phyloP scores from a whole-genome alignment of 176 grass and related monocot genomes.

The Coix lacrymajobi region DNA sequence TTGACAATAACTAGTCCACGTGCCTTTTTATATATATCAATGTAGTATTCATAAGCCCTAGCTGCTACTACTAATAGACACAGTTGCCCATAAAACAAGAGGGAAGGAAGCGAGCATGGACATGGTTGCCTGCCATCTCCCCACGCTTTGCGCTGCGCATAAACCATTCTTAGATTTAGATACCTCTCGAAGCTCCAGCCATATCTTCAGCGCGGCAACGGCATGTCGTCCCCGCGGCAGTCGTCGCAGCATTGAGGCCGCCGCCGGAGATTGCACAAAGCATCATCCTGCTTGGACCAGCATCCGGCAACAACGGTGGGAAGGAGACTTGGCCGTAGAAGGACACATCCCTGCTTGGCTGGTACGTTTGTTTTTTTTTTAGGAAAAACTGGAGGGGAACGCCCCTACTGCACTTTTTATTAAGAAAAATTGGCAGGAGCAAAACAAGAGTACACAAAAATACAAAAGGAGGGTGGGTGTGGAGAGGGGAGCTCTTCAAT shows the following conservation, averaged over 20 bases:
- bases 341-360: conserved; percentile 31
- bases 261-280: neutral
- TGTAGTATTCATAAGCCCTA: too few relatives aligned
- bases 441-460: too few relatives aligned
- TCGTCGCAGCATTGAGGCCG: neutral
- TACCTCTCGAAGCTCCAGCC: too few relatives aligned
- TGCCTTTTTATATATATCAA: too few relatives aligned
- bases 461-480: too few relatives aligned
- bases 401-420: neutral
- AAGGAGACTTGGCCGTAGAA: conserved; percentile 22
- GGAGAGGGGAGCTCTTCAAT: too few relatives aligned
- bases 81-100: too few relatives aligned
- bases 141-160: neutral
- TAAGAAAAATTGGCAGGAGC: too few relatives aligned
- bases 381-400: too few relatives aligned
- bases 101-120: too few relatives aligned
- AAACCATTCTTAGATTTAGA: neutral
- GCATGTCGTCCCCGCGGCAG: neutral
- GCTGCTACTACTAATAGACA: too few relatives aligned
- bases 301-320: conserved; percentile 26
- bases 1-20: too few relatives aligned
- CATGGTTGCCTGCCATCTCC: neutral
- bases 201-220: neutral
- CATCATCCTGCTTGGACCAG: conserved; percentile 31
- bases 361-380: neutral